These are phyloP conservation scores for Hypomontagnella monticulosa DNA, from an alignment of 495 filamentous ascomycete genomes.

Conservation along the genomic window DNA sequence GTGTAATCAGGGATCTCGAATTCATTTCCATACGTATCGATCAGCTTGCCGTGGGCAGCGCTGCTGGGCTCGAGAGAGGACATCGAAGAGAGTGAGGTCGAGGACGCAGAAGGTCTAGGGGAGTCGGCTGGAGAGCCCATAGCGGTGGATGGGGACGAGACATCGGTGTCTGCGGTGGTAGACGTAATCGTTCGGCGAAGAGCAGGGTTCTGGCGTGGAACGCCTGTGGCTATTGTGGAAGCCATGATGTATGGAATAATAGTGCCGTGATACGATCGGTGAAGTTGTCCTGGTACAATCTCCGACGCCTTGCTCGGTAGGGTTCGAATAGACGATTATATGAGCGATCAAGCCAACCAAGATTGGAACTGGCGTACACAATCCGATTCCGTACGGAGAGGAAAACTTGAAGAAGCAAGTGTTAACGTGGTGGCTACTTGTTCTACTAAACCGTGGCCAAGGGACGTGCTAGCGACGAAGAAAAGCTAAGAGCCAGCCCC, in stretches of 20 bases:
- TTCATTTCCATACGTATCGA: conserved; percentile 78
- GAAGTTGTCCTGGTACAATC: not conserved
- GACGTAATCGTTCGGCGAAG: conserved; percentile 52
- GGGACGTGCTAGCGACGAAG: not conserved
- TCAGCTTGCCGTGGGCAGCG: conserved; percentile 62
- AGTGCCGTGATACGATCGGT: not conserved
- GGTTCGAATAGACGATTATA: too few relatives aligned
- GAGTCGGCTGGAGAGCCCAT: conserved; percentile 73
- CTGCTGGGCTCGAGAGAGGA: conserved; percentile 63
- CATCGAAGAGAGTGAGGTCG: conserved; percentile 91
- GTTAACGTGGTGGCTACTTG: too few relatives aligned
- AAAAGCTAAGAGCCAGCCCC: not conserved
- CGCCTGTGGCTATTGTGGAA: conserved; percentile 48
- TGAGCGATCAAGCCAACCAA: too few relatives aligned
- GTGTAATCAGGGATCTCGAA: conserved; percentile 80
- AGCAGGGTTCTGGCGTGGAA: conserved; percentile 50
- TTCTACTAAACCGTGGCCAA: too few relatives aligned
- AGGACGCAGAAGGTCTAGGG: conserved; percentile 80
- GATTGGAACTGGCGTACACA: too few relatives aligned
- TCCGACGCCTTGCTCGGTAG: not conserved
- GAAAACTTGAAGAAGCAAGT: too few relatives aligned
- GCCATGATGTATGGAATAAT: conserved; percentile 48
- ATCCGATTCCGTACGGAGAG: too few relatives aligned
- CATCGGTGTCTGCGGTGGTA: conserved; percentile 50
- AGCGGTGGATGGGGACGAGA: conserved; percentile 69